Evolutionary conservation across 2,329 filamentous ascomycete species (phyloP).

Genomic region (Pseudocercospora ulei): DNA sequence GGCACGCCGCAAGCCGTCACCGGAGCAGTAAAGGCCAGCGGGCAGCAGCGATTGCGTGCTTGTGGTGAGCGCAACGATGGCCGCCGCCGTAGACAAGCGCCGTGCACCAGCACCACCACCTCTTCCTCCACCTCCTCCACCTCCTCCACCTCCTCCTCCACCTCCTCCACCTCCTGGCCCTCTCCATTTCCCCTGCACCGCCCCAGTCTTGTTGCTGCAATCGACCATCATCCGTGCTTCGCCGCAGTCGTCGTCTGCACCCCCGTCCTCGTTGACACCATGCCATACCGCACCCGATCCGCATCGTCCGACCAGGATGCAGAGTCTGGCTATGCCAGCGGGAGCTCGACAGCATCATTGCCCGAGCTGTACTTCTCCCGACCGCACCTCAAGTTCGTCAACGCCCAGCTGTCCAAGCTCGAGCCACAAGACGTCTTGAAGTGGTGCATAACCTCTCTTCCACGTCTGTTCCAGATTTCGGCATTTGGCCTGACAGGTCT

Average conservation of each 20-base stretch:
- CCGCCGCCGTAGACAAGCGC: too few species aligned
- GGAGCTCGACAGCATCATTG: conserved; percentile 53
- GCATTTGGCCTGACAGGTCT: conserved; percentile 46
- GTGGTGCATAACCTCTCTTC: conserved; percentile 85
- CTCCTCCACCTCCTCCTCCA: too few species aligned
- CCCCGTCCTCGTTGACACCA: conserved; percentile 7
- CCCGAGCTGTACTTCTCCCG: conserved; percentile 78
- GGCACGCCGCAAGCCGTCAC: too few species aligned
- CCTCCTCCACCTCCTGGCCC: too few species aligned
- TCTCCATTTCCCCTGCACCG: too few species aligned
- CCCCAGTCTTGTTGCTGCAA: too few species aligned
- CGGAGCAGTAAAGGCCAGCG: too few species aligned
- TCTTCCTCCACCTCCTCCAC: too few species aligned
- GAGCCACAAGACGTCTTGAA: conserved; percentile 81
- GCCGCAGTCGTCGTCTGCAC: neutral
- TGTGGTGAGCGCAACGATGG: too few species aligned
- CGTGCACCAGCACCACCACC: too few species aligned
- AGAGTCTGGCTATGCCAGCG: conserved; percentile 80
- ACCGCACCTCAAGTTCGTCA: conserved; percentile 80
- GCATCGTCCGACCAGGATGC: conserved; percentile 32
- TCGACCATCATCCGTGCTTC: too few species aligned
- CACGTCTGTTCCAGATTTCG: conserved; percentile 43
- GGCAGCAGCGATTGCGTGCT: too few species aligned
- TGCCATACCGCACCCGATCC: conserved; percentile 20
- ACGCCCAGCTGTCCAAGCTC: conserved; percentile 77